Evolutionary conservation across 768 basidiomycete species (phyloP), one percentile per base, ranked within the genome.

Genomic region (Hortiboletus flavorubellus): DNA sequence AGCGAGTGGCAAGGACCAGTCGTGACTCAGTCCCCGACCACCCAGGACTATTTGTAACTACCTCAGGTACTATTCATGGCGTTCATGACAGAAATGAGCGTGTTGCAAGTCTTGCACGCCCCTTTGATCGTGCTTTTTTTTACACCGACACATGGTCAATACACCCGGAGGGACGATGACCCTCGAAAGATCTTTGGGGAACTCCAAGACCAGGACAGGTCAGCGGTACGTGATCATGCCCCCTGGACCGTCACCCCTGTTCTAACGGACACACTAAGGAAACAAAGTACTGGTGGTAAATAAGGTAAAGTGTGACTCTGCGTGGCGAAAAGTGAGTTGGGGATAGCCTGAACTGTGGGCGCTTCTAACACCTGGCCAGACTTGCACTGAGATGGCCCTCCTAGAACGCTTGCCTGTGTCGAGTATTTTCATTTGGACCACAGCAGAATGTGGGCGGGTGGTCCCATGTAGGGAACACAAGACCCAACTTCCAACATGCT

Each of bases 111-210:
- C 43, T 49, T 49, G 7, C 34, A 23, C n/a, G 11, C 10, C 18
- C 11, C 38, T 31, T 47, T 15, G 30, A 42, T 46, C 21, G 18
- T 46, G 23, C 37, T 6, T 53, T 51, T 43, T 16, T 14, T 21
- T 21, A 21, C 33, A 29, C 15, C 14, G 8, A 5, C 44, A 5
- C 21, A 42, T 46, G 55, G 8, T 34, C 38, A 14, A 29, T 40
- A 56, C 52, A 53, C 63, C 54, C 55, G 9, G 38, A 55, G 37
- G 42, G 46, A 48, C 42, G 29, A 18, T 21, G 41, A 18, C 14
- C 43, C n/a, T 21, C 21, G 12, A 40, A 39, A 8, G 5, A 21
- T 40, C 31, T 41, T 43, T 1, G 49, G 52, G 40, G 49, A 51
- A 34, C 21, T n/a, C 3, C 33, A 23, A 11, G 53, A 31, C 46